Evolutionary conservation across 2,329 filamentous ascomycete species (phyloP), one percentile per base, ranked within the genome.

Genomic region (Dothideomycetidae sp.): DNA sequence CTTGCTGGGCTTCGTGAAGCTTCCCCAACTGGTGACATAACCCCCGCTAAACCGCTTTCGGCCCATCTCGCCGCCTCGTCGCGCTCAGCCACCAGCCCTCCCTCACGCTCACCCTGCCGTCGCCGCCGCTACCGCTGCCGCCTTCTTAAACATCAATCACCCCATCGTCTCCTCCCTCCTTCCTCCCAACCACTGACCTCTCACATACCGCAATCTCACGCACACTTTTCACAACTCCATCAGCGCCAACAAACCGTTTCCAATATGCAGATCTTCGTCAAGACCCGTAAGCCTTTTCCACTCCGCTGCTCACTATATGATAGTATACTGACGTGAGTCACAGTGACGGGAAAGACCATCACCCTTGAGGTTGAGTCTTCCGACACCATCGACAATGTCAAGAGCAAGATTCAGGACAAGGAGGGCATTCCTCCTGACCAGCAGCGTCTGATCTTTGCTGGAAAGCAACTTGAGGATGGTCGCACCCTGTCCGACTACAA

Each of bases 391-490:
- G 85, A 93, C 68, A 93, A 93, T 45, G 86, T 94, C 28, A 94
- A 94, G 75, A 76, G 72, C 35, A 94, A 94, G 73, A 94, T 94
- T 30, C 86, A 94, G 62, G 86, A 94, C 55, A 94, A 94, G 74
- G 86, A 94, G 63, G 86, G 86, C 16, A 94, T 94, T 40, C 88
- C 86, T 32, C 86, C 86, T 9, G 86, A 94, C 56, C 86, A 96
- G 64, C 86, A 94, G 68, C 88, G 86, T 51, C 62, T 94, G 49
- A 94, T 94, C 59, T 94, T 94, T 50, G 86, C 86, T 31, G 88
- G 86, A 40, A 94, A 94, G 72, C 86, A 94, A 59, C 75, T 94
- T 3, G 88, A 96, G 61, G 88, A 96, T 50, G 86, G 88, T 45
- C 83, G 86, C 37, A 93, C 85, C 17, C 69, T 93, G 0, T 78